A percentile compares a stretch with the other conserved stretches of the same genome.
These are phyloP conservation scores for Phytophthora crassamura DNA, from an alignment of 352 stramenopile species.

Conservation along the genomic window DNA sequence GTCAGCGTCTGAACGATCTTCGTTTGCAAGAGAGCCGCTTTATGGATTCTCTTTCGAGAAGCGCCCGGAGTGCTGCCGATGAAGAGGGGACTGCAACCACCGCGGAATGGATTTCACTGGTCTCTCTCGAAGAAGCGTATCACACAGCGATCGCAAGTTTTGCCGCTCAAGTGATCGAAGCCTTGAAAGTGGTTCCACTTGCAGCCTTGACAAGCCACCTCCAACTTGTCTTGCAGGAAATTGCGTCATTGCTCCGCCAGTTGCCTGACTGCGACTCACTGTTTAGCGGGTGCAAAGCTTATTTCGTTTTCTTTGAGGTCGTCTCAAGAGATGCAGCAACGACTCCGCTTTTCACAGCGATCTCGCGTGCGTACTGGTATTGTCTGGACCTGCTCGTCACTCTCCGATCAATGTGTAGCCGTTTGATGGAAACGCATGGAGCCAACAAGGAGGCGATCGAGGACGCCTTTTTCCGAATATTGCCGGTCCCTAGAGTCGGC, in stretches of 20 bases:
- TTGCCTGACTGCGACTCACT: constrained; percentile 68
- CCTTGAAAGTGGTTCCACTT: constrained; percentile 19
- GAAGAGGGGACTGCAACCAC: constrained; percentile 24
- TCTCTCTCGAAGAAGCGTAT: constrained; percentile 46
- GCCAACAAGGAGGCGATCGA: constrained; percentile 18
- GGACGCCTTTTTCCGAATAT: constrained; percentile 19
- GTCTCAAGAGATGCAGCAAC: constrained; percentile 47
- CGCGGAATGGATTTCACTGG: constrained; percentile 38
- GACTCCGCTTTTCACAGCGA: constrained; percentile 64
- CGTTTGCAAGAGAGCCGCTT: constrained; percentile 40
- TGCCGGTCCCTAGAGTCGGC: constrained; percentile 48
- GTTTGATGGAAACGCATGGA: background rate
- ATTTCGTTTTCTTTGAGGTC: constrained; percentile 80
- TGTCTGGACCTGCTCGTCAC: constrained; percentile 49
- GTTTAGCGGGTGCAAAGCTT: constrained; percentile 56
- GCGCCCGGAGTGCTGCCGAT: constrained; percentile 2
- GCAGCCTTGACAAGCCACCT: constrained; percentile 13
- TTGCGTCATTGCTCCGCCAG: constrained; percentile 49
- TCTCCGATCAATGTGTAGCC: constrained; percentile 29
- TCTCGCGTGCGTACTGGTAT: constrained; percentile 71
- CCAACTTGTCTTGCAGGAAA: constrained; percentile 35
- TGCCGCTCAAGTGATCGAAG: constrained; percentile 24
- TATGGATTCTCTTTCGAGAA: constrained; percentile 37
- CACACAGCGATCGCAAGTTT: constrained; percentile 38
- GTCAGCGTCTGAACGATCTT: constrained; percentile 39